Base-by-base conservation (phyloP, 2,329 filamentous ascomycete species). In the Alternaria postmessia region DNA sequence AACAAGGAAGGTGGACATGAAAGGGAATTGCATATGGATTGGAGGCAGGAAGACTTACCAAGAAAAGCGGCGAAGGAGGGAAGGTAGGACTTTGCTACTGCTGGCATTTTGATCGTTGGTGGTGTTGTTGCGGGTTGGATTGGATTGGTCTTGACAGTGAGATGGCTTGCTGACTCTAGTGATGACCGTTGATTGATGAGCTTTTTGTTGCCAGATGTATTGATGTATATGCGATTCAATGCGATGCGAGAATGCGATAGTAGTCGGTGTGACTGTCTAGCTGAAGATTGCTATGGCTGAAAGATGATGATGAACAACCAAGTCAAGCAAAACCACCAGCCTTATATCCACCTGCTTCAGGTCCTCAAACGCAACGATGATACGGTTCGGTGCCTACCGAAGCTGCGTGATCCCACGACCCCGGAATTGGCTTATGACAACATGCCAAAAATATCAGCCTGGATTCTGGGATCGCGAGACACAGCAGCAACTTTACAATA, bases 51-150 rank as follows among this genome's bases (percentile, higher is more conserved):
- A 24, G n/a, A 44, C 62, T 51, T 63, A 77, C 75, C 71, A 8
- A 78, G 54, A 65, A 78, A 78, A 53, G 63, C 65, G 38, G 69
- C 62, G 36, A 78, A 73, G 57, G 69, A 63, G 28, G 75, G 74
- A 62, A 70, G 67, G 61, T 73, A 77, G 14, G 75, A 75, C 55
- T 75, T 75, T 6, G 75, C 49, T 47, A 62, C 54, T 51, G 57
- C 66, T 26, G 76, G 75, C 76, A 78, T 78, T 51, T 30, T 75
- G 42, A 1, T 26, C 12, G 26, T 14, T 24, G 30, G 20, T 48
- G n/a, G n/a, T 39, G 36, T 20, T 39, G n/a, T 39, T 39, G 53
- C 26, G 5, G 30, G 18, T 48, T 47, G 9, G 20, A 26, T 20
- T 32, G 30, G 34, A 52, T 28, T 56, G 44, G 42, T 38, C 36